Base-by-base conservation (phyloP, 345 rosid species). In the Jatropha curcas region DNA sequence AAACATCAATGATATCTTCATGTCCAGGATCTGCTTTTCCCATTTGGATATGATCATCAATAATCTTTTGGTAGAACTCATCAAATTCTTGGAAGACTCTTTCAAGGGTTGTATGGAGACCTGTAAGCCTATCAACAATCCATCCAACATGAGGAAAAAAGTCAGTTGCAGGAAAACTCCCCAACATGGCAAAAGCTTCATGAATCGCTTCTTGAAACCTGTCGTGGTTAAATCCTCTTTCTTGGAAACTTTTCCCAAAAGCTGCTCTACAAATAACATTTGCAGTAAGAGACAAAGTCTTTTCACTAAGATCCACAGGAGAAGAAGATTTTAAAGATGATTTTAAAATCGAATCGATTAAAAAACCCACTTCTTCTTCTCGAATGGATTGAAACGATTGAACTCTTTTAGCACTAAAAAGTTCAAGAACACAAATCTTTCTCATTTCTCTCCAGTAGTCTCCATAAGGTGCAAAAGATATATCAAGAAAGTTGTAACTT, bases 31-130 rank as follows among this genome's bases (percentile, higher is more conserved):
- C n/a, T n/a, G n/a, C n/a, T n/a, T n/a, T n/a, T n/a, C n/a, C n/a
- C n/a, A n/a, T n/a, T n/a, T n/a, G n/a, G n/a, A n/a, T n/a, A n/a
- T n/a, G n/a, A n/a, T n/a, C n/a, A n/a, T n/a, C n/a, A n/a, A n/a
- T n/a, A n/a, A n/a, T n/a, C n/a, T n/a, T n/a, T n/a, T n/a, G n/a
- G n/a, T n/a, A n/a, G n/a, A n/a, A n/a, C n/a, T 56, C 4, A 65
- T 90, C 90, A 48, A 84, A 28, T 35, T 74, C 78, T n/a, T 52
- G 43, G 70, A 82, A 88, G 69, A 46, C 73, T 67, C 57, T 71
- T 53, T 34, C 46, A 7, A 34, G 46, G 19, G 46, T 61, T 19
- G 46, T n/a, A 61, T 61, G 22, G 16, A 61, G 66, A 30, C 66
- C 66, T 34, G 13, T 28, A 0, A 61, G 34, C 19, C 28, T 35